Evolutionary conservation across 257 asterid species (phyloP).

Genomic region (Fraxinus cuspidata): DNA sequence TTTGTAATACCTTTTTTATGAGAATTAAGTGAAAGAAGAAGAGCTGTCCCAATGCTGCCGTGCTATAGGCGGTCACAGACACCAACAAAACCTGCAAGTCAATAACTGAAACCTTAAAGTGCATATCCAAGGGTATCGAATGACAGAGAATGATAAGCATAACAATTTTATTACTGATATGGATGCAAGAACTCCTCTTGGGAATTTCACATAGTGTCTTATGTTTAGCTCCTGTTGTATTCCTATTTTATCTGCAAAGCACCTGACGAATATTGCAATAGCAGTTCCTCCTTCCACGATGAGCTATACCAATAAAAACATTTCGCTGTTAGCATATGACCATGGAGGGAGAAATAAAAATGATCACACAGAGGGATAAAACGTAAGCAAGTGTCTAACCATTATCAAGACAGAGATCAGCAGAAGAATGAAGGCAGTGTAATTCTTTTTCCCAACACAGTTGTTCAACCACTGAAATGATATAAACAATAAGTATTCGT

Average conservation of each 20-base stretch:
- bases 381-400: conserved; percentile 46
- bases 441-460: conserved; percentile 95
- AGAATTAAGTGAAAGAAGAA: conserved; percentile 88
- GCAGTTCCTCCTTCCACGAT: conserved; percentile 84
- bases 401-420: conserved; percentile 77
- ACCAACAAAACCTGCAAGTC: conserved; percentile 60
- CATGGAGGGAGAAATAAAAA: neutral
- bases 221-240: conserved; percentile 57
- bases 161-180: conserved; percentile 55
- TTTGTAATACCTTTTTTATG: conserved; percentile 74
- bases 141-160: conserved; percentile 4
- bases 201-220: conserved; percentile 59
- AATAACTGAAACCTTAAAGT: neutral
- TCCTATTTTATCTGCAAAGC: conserved; percentile 76
- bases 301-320: conserved; percentile 59
- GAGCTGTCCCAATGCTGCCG: conserved; percentile 92
- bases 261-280: conserved; percentile 80
- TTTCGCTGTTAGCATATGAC: conserved; percentile 19
- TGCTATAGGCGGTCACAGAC: conserved; percentile 62
- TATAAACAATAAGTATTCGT: conserved; percentile 15
- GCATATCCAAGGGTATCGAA: neutral
- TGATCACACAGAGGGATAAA: neutral
- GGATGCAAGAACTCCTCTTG: conserved; percentile 82
- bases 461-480: conserved; percentile 91
- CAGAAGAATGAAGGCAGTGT: conserved; percentile 87